phyloP scores from a whole-genome alignment of 1,284 basidiomycete species.

The Cerrena zonata region DNA sequence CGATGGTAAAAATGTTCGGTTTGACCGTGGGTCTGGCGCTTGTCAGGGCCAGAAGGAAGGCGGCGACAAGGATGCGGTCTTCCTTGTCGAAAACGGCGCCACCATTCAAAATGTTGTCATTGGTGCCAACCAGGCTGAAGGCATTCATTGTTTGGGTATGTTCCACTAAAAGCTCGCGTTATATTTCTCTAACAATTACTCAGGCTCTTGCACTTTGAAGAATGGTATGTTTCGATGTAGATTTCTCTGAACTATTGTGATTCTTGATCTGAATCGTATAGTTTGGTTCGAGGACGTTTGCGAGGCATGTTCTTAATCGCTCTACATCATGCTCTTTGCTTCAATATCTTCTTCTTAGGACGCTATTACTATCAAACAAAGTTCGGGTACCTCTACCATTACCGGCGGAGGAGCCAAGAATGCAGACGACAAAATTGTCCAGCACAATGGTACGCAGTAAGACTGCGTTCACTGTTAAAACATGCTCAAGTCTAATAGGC shows the following conservation, averaged over 20 bases:
- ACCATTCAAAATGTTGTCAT: constrained; percentile 33
- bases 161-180: neutral
- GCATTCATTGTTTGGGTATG: constrained; percentile 36
- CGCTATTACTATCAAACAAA: constrained; percentile 37
- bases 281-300: constrained; percentile 36
- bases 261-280: constrained; percentile 14
- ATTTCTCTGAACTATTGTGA: constrained; percentile 23
- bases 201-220: constrained; percentile 1
- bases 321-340: neutral
- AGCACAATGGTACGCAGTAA: constrained; percentile 28
- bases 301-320: constrained; percentile 25
- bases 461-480: too few species aligned
- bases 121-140: constrained; percentile 37
- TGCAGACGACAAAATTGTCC: constrained; percentile 30
- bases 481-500: neutral
- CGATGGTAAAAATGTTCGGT: constrained; percentile 33
- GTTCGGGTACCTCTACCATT: constrained; percentile 30
- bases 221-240: neutral
- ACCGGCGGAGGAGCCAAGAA: constrained; percentile 34
- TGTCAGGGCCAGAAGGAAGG: constrained; percentile 31
- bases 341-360: constrained; percentile 11
- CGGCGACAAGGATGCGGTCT: constrained; percentile 34
- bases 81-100: constrained; percentile 36
- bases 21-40: constrained; percentile 32
- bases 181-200: neutral